These are phyloP conservation scores for Rhamnella rubrinervis DNA, from an alignment of 331 rosid genomes.

Conservation along the genomic window DNA sequence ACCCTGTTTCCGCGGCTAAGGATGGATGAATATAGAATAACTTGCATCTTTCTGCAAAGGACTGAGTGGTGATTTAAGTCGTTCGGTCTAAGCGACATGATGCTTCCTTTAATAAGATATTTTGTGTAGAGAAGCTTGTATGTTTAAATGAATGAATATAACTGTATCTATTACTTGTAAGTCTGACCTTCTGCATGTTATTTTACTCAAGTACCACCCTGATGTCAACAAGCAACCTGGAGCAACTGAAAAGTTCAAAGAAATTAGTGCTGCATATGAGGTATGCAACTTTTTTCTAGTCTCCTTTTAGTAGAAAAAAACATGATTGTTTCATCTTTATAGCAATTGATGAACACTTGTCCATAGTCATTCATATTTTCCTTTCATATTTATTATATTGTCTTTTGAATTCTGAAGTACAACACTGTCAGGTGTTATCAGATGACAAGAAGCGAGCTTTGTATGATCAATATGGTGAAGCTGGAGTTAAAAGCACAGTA, in stretches of 20 bases:
- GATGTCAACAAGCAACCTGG: conserved; percentile 97
- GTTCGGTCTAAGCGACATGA: too few species aligned
- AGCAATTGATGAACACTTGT: conserved; percentile 5
- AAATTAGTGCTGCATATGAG: conserved; percentile 95
- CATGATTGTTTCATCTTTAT: background rate
- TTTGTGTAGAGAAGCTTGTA: background rate
- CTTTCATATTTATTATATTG: conserved; percentile 34
- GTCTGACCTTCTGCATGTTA: conserved; percentile 24
- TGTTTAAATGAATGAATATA: background rate
- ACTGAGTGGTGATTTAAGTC: too few species aligned
- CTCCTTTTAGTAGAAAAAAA: conserved; percentile 1
- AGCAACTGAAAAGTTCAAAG: conserved; percentile 94
- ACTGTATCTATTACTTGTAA: background rate
- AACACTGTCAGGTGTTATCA: conserved; percentile 91
- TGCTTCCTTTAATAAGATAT: too few species aligned
- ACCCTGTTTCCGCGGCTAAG: too few species aligned
- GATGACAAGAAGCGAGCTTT: conserved; percentile 94
- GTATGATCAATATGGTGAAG: conserved; percentile 97
- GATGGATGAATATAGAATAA: too few species aligned
- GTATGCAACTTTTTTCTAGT: conserved; percentile 31
- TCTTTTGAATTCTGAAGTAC: conserved; percentile 71
- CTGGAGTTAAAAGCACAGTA: conserved; percentile 82
- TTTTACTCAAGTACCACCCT: conserved; percentile 76
- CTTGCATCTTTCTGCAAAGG: too few species aligned
- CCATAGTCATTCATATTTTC: background rate